These are phyloP conservation scores for Karstenula rhodostoma DNA, from an alignment of 2,329 filamentous ascomycete genomes.

Conservation along the genomic window DNA sequence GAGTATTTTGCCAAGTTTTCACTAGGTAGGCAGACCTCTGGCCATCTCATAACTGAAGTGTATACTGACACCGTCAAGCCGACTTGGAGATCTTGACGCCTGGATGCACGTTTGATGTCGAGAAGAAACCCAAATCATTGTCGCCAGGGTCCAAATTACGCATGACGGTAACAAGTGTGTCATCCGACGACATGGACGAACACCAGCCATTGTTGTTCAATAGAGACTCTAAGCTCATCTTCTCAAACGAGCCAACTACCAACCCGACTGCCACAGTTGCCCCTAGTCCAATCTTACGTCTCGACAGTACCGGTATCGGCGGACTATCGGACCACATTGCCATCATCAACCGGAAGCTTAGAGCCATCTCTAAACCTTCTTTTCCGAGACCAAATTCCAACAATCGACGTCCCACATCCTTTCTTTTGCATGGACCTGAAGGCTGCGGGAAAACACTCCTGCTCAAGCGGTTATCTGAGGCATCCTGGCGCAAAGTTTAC, in stretches of 20 bases:
- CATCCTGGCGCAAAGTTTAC: slow-evolving; percentile 75
- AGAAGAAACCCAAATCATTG: slow-evolving; percentile 55
- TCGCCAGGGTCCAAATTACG: slow-evolving; percentile 61
- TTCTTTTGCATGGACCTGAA: slow-evolving; percentile 80
- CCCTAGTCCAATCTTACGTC: slow-evolving; percentile 20
- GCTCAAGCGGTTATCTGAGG: slow-evolving; percentile 69
- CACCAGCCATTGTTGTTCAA: slow-evolving; percentile 42
- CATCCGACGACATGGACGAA: slow-evolving; percentile 44
- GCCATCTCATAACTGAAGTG: background rate
- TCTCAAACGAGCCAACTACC: slow-evolving; percentile 19
- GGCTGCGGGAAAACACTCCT: slow-evolving; percentile 87
- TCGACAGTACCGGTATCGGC: slow-evolving; percentile 64
- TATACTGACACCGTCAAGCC: slow-evolving; percentile 50
- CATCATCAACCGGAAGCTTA: slow-evolving; percentile 72
- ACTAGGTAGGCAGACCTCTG: slow-evolving; percentile 35
- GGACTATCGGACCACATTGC: slow-evolving; percentile 72
- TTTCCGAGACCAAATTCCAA: slow-evolving; percentile 28
- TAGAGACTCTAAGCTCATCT: slow-evolving; percentile 31
- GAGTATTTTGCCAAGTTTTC: slow-evolving; percentile 40
- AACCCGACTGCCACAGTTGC: background rate
- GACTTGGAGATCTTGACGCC: slow-evolving; percentile 73
- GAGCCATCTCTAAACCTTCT: slow-evolving; percentile 33
- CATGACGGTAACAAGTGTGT: slow-evolving; percentile 69
- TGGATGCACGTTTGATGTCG: slow-evolving; percentile 74
- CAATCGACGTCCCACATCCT: slow-evolving; percentile 57